phyloP scores from a whole-genome alignment of 768 basidiomycete species.

The Podaxis rugospora region DNA sequence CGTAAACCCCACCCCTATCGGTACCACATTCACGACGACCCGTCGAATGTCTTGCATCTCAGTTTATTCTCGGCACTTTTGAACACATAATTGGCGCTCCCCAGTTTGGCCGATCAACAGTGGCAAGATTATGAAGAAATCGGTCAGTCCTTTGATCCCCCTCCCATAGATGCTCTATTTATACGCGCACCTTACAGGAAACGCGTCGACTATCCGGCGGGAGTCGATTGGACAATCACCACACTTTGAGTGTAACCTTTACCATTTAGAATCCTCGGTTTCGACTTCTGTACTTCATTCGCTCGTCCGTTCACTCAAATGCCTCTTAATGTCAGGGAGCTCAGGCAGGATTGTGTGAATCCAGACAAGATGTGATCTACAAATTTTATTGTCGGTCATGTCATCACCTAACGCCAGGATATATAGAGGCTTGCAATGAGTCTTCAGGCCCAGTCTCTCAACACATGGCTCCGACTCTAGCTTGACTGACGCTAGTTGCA shows the following conservation, averaged over 20 bases:
- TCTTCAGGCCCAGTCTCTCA: not conserved
- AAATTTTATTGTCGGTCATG: not conserved
- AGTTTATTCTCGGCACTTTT: not conserved
- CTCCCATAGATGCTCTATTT: not conserved
- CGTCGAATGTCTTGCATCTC: not conserved
- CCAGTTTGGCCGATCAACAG: not conserved
- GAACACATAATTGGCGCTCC: not conserved
- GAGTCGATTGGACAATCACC: not conserved
- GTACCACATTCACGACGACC: not conserved
- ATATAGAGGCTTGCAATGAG: not conserved
- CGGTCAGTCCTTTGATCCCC: not conserved
- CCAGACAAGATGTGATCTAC: not conserved
- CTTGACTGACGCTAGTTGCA: conserved; percentile 8
- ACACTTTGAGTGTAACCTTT: not conserved
- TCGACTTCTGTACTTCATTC: not conserved
- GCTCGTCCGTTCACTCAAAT: not conserved
- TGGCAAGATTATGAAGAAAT: not conserved
- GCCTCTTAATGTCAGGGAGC: not conserved
- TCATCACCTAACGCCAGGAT: not conserved
- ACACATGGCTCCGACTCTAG: conserved; percentile 13
- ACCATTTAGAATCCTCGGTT: not conserved
- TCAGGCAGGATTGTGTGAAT: not conserved
- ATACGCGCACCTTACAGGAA: not conserved
- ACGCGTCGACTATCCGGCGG: not conserved
- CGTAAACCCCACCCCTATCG: not conserved